Evolutionary conservation across 495 filamentous ascomycete genomes (phyloP), one percentile per base, ranked within the genome.

Genomic region (Xylaria cubensis): DNA sequence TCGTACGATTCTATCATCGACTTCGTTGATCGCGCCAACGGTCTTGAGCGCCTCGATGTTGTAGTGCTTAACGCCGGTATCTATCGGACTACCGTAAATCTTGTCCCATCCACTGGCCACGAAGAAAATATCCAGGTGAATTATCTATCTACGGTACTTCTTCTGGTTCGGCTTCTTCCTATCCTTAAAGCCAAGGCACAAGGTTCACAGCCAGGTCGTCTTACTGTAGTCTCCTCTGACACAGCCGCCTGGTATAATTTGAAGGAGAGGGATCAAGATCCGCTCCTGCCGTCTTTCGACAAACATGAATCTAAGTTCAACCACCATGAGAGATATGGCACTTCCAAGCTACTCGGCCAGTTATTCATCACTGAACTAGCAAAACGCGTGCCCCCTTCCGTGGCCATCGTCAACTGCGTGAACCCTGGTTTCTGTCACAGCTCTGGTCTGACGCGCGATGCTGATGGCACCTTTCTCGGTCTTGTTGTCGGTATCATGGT

Each of bases 111-210:
- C 15, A 74, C 72, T 1, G 82, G 82, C 8, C 79, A 84, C 56
- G 86, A 87, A 70, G 74, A 77, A 8, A 80, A 77, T 7, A 77
- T 89, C 24, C 87, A 86, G 0, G 83, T 86, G n/a, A 90, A 90
- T 62, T 85, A 86, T 4, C 78, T 88, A 69, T 83, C 78, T 17
- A 85, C 80, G 0, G 70, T 84, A 3, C 76, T 88, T 0, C 80
- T 89, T 2, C 70, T 82, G 8, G 41, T 74, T 10, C 70, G 77
- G 2, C 73, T 80, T 15, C 26, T 80, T 0, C 73, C 71, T 3
- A 68, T 81, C 17, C 70, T 87, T 0, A 56, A 69, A 59, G 55
- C 55, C 55, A 82, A 82, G 70, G 55, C 36, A 3, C 82, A 80
- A 39, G 44, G 46, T 21, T 13, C 69, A 36, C 3, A 55, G 24